phyloP scores from a whole-genome alignment of 805 yeast genomes.

The Teunomyces panamensis region DNA sequence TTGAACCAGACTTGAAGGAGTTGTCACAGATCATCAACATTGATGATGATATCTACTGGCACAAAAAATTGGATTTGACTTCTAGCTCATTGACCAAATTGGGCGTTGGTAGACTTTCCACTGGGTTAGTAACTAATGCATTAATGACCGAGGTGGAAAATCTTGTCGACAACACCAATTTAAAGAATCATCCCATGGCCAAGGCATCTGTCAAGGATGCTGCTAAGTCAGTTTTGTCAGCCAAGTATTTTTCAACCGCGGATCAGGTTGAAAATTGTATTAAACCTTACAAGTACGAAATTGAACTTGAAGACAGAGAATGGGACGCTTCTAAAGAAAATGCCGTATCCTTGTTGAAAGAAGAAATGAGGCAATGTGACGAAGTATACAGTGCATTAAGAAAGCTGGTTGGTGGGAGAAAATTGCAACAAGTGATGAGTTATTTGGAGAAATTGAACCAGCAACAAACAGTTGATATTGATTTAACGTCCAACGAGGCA shows the following conservation, averaged over 20 bases:
- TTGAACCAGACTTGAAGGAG: conserved; percentile 53
- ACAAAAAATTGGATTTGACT: conserved; percentile 77
- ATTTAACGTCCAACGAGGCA: conserved; percentile 58
- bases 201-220: conserved; percentile 80
- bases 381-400: conserved; percentile 57
- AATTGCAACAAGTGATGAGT: conserved; percentile 76
- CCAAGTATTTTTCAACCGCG: conserved; percentile 85
- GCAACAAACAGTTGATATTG: conserved; percentile 27
- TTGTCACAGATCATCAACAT: conserved; percentile 48
- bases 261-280: conserved; percentile 98
- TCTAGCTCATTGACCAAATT: conserved; percentile 83
- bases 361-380: conserved; percentile 83
- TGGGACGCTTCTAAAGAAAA: conserved; percentile 84
- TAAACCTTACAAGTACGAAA: conserved; percentile 96
- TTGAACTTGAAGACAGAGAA: conserved; percentile 93
- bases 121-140: conserved; percentile 77
- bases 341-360: conserved; percentile 67
- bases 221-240: conserved; percentile 71
- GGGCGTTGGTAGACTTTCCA: conserved; percentile 90
- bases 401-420: conserved; percentile 76
- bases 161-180: conserved; percentile 68
- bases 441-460: conserved; percentile 56
- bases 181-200: conserved; percentile 84
- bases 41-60: conserved; percentile 81
- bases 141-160: conserved; percentile 73